These are phyloP conservation scores for Brassica napus DNA, from an alignment of 345 rosid species.

Conservation along the genomic window Da-Ae NC_063438.1:6522501-6523000, in stretches of 20 bases:
- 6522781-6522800: slow-evolving; percentile 66
- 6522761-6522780: slow-evolving; percentile 86
- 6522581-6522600: slow-evolving; percentile 66
- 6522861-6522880: slow-evolving; percentile 58
- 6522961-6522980: slow-evolving; percentile 99
- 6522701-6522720: slow-evolving; percentile 88
- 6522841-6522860: neutral
- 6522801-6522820: slow-evolving; percentile 23
- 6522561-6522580: slow-evolving; percentile 78
- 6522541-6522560: slow-evolving; percentile 86
- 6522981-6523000: slow-evolving; percentile 65
- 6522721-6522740: slow-evolving; percentile 74
- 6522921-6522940: slow-evolving; percentile 97
- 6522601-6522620: slow-evolving; percentile 87
- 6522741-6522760: slow-evolving; percentile 81
- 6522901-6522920: slow-evolving; percentile 97
- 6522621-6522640: slow-evolving; percentile 84
- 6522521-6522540: slow-evolving; percentile 73
- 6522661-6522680: slow-evolving; percentile 65
- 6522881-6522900: slow-evolving; percentile 83
- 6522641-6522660: slow-evolving; percentile 77
- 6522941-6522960: slow-evolving; percentile 99
- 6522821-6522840: neutral
- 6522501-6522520: slow-evolving; percentile 59
- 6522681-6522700: slow-evolving; percentile 68